These are phyloP conservation scores for Saturnispora serradocipensis DNA, from an alignment of 805 yeast genomes.

Conservation along the genomic window DNA sequence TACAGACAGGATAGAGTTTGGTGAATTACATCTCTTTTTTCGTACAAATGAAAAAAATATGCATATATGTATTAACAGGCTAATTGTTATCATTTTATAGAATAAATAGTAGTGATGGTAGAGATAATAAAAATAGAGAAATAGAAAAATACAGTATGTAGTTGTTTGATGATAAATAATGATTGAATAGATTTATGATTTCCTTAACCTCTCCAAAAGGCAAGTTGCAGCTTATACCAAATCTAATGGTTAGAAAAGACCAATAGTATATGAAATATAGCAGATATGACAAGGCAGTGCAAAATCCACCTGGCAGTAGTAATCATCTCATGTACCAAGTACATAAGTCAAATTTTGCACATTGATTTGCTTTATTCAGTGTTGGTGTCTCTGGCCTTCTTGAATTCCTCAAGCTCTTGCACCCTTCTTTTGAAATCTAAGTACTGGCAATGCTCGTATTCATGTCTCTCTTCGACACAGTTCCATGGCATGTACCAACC, in stretches of 20 bases:
- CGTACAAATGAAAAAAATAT: neutral
- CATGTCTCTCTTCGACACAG: slow-evolving; percentile 71
- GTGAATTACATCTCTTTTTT: too few relatives aligned
- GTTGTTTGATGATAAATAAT: neutral
- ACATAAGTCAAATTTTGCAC: neutral
- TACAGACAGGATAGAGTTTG: too few relatives aligned
- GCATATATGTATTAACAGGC: neutral
- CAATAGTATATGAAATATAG: neutral
- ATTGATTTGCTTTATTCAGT: neutral
- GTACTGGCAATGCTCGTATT: slow-evolving; percentile 78
- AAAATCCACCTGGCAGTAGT: neutral
- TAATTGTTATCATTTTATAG: neutral
- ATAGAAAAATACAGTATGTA: neutral
- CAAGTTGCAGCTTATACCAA: neutral
- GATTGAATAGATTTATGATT: neutral
- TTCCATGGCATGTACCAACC: slow-evolving; percentile 56
- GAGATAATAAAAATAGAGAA: neutral
- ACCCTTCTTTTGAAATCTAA: slow-evolving; percentile 75
- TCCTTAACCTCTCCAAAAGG: neutral
- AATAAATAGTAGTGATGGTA: neutral
- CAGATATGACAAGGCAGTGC: neutral
- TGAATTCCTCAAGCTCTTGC: slow-evolving; percentile 53
- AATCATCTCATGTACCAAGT: neutral
- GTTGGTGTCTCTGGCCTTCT: slow-evolving; percentile 28
- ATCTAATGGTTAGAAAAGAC: neutral